Evolutionary conservation across 805 yeast genomes (phyloP).

Genomic region (Monosporozyma servazzii): DNA sequence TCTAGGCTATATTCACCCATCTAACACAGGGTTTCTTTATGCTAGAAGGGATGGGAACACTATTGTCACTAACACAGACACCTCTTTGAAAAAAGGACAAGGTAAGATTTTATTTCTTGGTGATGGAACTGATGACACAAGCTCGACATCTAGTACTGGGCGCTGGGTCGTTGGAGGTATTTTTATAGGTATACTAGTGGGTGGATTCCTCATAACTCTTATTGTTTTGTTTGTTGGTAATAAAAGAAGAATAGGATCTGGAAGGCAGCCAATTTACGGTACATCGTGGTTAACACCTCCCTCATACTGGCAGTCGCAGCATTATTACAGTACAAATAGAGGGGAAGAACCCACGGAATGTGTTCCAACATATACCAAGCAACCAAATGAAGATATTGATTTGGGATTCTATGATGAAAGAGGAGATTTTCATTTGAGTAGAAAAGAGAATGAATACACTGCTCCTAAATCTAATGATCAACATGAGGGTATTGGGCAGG

Average conservation of each 20-base stretch:
- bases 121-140: background rate
- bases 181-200: background rate
- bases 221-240: slow-evolving; percentile 5
- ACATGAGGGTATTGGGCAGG: background rate
- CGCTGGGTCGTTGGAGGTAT: background rate
- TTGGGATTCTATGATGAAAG: slow-evolving; percentile 62
- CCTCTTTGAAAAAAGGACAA: background rate
- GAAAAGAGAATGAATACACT: slow-evolving; percentile 13
- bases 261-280: slow-evolving; percentile 47
- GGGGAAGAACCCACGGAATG: slow-evolving; percentile 32
- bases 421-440: slow-evolving; percentile 40
- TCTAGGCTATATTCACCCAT: background rate
- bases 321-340: slow-evolving; percentile 34
- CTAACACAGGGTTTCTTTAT: background rate
- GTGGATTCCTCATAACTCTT: background rate
- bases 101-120: background rate
- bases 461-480: background rate
- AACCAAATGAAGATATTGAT: slow-evolving; percentile 53
- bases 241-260: slow-evolving; percentile 12
- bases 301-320: slow-evolving; percentile 53
- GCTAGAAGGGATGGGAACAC: background rate
- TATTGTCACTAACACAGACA: background rate
- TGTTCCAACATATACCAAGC: slow-evolving; percentile 59
- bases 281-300: slow-evolving; percentile 60
- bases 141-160: background rate